Percentiles rank a stretch among this genome's conserved stretches.
Conservation (phyloP, 163 green algal genomes). For the Volvox carteri region DNA sequence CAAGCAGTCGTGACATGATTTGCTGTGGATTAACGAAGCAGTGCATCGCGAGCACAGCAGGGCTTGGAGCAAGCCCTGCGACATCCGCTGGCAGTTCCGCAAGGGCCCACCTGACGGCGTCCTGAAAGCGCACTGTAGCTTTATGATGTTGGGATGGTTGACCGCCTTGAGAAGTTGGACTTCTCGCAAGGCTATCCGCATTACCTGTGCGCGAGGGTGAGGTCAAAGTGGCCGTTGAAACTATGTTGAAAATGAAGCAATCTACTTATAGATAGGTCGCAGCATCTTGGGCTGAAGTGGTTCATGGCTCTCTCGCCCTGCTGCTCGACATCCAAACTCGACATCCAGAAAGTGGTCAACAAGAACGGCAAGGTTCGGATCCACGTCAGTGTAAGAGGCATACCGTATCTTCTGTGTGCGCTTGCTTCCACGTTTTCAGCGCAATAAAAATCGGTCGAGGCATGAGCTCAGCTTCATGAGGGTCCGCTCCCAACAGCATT, state of each 20-base stretch:
- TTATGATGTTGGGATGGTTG: conserved; percentile 28
- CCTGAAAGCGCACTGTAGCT: conserved; percentile 6
- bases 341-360: too few relatives aligned
- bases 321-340: too few relatives aligned
- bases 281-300: too few relatives aligned
- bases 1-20: too few relatives aligned
- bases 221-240: too few relatives aligned
- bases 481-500: not conserved
- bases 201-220: not conserved
- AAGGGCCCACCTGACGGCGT: conserved; percentile 8
- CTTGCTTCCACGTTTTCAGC: conserved; percentile 11
- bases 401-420: conserved; percentile 37
- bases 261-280: too few relatives aligned
- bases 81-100: too few relatives aligned
- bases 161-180: conserved; percentile 1
- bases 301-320: too few relatives aligned
- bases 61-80: too few relatives aligned
- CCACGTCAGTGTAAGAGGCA: not conserved
- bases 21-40: too few relatives aligned
- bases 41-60: too few relatives aligned
- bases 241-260: too few relatives aligned
- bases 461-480: not conserved
- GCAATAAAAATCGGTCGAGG: conserved; percentile 4
- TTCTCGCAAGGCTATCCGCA: conserved; percentile 30
- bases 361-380: not conserved